Evolutionary conservation across 2,329 filamentous ascomycete species (phyloP).

Genomic region (Cladophialophora psammophila): DNA sequence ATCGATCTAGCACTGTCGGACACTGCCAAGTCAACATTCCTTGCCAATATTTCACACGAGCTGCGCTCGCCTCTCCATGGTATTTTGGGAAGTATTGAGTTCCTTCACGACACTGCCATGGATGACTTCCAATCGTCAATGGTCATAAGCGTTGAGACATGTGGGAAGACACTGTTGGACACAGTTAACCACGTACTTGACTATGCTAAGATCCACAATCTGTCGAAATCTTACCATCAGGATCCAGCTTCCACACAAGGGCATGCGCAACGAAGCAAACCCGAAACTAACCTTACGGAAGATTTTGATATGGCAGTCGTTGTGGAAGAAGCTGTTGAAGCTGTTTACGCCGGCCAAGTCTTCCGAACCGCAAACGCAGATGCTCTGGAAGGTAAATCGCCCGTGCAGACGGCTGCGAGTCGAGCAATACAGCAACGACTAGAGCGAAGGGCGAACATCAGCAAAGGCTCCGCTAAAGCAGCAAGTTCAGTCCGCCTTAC

Average conservation of each 20-base stretch:
- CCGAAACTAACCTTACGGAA: constrained; percentile 41
- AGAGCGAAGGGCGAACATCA: constrained; percentile 20
- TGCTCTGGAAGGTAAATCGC: constrained; percentile 26
- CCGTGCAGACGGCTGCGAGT: constrained; percentile 24
- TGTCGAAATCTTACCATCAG: constrained; percentile 26
- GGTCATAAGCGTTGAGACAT: constrained; percentile 51
- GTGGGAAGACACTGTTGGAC: constrained; percentile 52
- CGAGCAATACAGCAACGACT: constrained; percentile 25
- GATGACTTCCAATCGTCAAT: constrained; percentile 51
- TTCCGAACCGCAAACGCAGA: constrained; percentile 36
- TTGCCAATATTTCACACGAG: constrained; percentile 55
- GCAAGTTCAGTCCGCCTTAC: constrained; percentile 46
- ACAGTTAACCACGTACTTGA: constrained; percentile 56
- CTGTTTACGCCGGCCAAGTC: constrained; percentile 59
- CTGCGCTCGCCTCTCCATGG: constrained; percentile 53
- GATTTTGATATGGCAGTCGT: constrained; percentile 45
- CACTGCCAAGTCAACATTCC: constrained; percentile 54
- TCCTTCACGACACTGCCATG: constrained; percentile 49
- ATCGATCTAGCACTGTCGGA: constrained; percentile 53
- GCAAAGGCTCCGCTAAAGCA: constrained; percentile 17
- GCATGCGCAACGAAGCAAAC: constrained; percentile 16
- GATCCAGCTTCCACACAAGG: constrained; percentile 15
- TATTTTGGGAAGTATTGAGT: constrained; percentile 52
- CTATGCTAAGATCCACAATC: constrained; percentile 63
- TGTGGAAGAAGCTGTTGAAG: constrained; percentile 56